Conservation (phyloP, 1,284 basidiomycete species). For the Vanrija sp. region DNA sequence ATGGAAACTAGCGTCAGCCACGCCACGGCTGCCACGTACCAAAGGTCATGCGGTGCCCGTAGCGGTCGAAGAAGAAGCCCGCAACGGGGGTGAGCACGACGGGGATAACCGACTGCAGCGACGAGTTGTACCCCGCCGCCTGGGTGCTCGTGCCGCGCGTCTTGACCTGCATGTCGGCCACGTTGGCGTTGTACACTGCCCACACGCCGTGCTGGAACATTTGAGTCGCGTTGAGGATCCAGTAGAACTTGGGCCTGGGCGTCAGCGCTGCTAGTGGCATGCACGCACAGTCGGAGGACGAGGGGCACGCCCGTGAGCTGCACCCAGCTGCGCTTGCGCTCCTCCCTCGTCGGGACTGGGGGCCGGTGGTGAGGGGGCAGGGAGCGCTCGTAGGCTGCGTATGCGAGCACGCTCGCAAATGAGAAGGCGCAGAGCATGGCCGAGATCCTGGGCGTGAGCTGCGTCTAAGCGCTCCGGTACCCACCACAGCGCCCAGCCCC, state of each 20-base stretch:
- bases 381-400: constrained; percentile 30
- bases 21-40: background rate
- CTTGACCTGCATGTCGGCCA: constrained; percentile 42
- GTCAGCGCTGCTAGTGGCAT: background rate
- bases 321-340: background rate
- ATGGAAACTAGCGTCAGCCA: constrained; percentile 3
- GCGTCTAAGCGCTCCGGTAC: background rate
- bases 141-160: constrained; percentile 39
- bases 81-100: constrained; percentile 43
- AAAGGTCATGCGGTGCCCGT: constrained; percentile 25
- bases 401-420: constrained; percentile 20
- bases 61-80: constrained; percentile 27
- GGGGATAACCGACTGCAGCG: constrained; percentile 40
- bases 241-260: constrained; percentile 12
- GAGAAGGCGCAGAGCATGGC: constrained; percentile 26
- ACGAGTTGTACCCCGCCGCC: constrained; percentile 42
- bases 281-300: constrained; percentile 8
- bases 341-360: constrained; percentile 1
- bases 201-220: constrained; percentile 38
- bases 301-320: constrained; percentile 4
- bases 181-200: constrained; percentile 35
- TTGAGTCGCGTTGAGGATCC: constrained; percentile 15
- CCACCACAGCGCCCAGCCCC: constrained; percentile 42
- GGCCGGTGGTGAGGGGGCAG: constrained; percentile 25
- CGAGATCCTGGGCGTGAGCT: constrained; percentile 8